Conservation (phyloP, 140 eudicot genomes). For the Flaveria floridana region DNA sequence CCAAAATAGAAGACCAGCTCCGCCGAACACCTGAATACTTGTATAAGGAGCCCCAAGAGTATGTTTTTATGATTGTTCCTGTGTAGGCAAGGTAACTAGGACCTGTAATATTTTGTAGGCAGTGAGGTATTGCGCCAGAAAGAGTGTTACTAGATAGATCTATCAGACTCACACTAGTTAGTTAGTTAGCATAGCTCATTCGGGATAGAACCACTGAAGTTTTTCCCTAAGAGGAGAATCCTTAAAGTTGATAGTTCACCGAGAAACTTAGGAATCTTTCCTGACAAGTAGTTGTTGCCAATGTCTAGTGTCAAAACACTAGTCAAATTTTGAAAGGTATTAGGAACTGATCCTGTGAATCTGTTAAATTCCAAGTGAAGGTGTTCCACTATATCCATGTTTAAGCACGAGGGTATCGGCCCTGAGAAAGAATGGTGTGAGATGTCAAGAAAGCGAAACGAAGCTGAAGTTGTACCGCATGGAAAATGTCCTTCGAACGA, state of each 20-base stretch:
- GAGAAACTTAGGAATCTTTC: slow-evolving; percentile 19
- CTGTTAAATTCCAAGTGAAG: slow-evolving; percentile 28
- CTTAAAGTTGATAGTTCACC: slow-evolving; percentile 24
- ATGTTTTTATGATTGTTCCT: no score
- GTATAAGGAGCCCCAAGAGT: not conserved
- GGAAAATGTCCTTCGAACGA: slow-evolving; percentile 25
- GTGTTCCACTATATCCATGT: not conserved
- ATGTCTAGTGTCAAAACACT: slow-evolving; percentile 28
- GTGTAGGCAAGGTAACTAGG: not conserved
- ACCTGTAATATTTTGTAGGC: slow-evolving; percentile 17
- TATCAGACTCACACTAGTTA: not conserved
- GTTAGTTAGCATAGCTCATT: slow-evolving; percentile 23
- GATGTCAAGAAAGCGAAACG: slow-evolving; percentile 19
- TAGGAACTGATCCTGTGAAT: slow-evolving; percentile 34
- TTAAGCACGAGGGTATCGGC: slow-evolving; percentile 24
- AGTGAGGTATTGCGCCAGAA: slow-evolving; percentile 25
- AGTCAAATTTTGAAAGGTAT: not conserved
- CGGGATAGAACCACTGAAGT: slow-evolving; percentile 32
- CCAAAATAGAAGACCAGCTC: not conserved
- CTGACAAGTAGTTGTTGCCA: slow-evolving; percentile 33
- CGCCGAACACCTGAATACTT: not conserved
- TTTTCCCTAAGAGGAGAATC: slow-evolving; percentile 24
- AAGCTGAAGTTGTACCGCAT: not conserved
- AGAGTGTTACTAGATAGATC: slow-evolving; percentile 33
- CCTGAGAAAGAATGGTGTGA: slow-evolving; percentile 25